Conservation (phyloP, 1,284 basidiomycete species). For the Phaffia rhodozyma region DNA sequence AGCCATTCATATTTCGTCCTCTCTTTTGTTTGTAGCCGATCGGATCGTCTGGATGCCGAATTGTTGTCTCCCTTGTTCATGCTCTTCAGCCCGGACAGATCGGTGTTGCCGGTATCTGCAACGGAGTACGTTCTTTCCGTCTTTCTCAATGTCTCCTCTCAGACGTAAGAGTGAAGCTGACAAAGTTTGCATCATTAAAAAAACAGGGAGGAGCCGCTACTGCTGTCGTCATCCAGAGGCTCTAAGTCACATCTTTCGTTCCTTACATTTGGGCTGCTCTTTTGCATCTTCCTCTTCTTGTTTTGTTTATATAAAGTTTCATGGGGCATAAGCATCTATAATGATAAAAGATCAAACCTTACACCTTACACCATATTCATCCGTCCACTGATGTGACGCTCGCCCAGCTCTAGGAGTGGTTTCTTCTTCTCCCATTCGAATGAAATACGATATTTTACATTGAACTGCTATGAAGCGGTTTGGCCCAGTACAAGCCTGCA, state of each 20-base stretch:
- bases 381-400: too few relatives aligned
- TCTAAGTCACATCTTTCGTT: slow-evolving; percentile 38
- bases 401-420: too few relatives aligned
- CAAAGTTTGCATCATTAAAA: slow-evolving; percentile 16
- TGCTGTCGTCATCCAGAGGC: slow-evolving; percentile 73
- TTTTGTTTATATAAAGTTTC: too few relatives aligned
- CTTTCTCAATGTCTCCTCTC: neutral
- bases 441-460: too few relatives aligned
- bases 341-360: too few relatives aligned
- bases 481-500: too few relatives aligned
- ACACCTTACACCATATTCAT: too few relatives aligned
- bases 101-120: slow-evolving; percentile 95
- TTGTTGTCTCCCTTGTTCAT: slow-evolving; percentile 88
- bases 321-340: too few relatives aligned
- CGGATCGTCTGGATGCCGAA: slow-evolving; percentile 88
- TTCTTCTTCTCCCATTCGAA: too few relatives aligned
- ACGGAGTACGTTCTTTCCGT: slow-evolving; percentile 56
- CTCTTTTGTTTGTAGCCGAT: slow-evolving; percentile 44
- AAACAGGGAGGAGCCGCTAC: slow-evolving; percentile 79
- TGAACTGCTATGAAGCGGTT: too few relatives aligned
- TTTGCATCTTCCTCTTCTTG: too few relatives aligned
- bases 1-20: slow-evolving; percentile 19
- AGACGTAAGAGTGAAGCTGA: slow-evolving; percentile 17
- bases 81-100: slow-evolving; percentile 89
- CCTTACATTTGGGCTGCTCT: too few relatives aligned